Base-by-base conservation (phyloP, 306 rosid genomes). In the Sechiopsis laciniata region DNA sequence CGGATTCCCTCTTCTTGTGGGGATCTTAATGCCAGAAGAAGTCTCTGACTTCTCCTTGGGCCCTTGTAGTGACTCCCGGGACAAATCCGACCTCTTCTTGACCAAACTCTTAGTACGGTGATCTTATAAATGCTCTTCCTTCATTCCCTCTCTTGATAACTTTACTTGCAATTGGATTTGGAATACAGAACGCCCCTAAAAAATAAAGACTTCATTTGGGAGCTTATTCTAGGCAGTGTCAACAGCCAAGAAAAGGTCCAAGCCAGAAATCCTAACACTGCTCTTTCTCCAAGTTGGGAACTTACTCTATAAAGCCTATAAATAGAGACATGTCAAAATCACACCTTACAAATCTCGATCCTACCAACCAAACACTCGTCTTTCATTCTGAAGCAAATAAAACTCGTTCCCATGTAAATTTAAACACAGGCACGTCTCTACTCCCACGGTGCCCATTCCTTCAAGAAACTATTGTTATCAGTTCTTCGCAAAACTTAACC, bases 71-170 rank as follows among this genome's bases (percentile, higher is more conserved):
- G 52, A n/a, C 29, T 5, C 4, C 29, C 8, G 40, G 52, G 51
- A n/a, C 26, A 64, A 37, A 64, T 64, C 21, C 7, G 52, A 64
- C 52, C 15, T 64, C 26, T 64, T 2, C 71, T 17, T 20, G 20
- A 40, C 15, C 52, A 40, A 37, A 40, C 53, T 13, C 52, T 40
- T 26, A 9, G 46, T 10, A 29, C 16, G 48, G 46, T 16, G 13
- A 32, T 62, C 68, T 15, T 12, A 62, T 15, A 32, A 62, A 62
- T 20, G 68, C 68, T 61, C 20, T 15, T 60, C 66, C 66, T 32
- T 35, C 50, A 14, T 15, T 62, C 69, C 50, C 69, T 62, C 50
- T 62, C 22, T 35, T 4, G 50, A 26, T 10, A 56, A 14, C 69
- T 35, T 62, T n/a, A 15, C 22, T 62, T 8, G 13, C 68, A n/a